phyloP scores from a whole-genome alignment of 1,284 basidiomycete species.

The Moesziomyces globuligerus region DNA sequence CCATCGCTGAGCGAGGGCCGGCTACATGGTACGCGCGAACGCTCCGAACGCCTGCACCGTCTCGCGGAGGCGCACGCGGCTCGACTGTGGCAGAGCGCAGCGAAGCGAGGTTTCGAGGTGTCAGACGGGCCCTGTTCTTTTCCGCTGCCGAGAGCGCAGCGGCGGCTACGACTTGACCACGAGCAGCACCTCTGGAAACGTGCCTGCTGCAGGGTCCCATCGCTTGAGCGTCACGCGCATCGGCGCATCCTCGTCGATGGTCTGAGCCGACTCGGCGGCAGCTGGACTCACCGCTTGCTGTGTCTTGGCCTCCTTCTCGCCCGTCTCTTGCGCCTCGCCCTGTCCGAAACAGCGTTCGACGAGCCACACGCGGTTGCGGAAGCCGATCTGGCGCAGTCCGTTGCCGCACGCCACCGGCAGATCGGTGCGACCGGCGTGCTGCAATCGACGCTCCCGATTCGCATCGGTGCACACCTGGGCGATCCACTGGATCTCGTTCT shows the following conservation, averaged over 20 bases:
- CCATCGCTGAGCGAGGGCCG: too few species aligned
- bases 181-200: constrained; percentile 57
- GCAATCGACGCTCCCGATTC: constrained; percentile 32
- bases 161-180: constrained; percentile 48
- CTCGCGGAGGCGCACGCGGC: constrained; percentile 21
- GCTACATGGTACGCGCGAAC: constrained; percentile 29
- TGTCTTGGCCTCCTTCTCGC: constrained; percentile 3
- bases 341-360: constrained; percentile 34
- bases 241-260: constrained; percentile 14
- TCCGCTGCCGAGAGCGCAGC: background rate
- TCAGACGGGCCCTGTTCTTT: constrained; percentile 15
- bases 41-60: constrained; percentile 43
- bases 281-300: constrained; percentile 28
- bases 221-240: constrained; percentile 35
- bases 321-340: background rate
- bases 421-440: background rate
- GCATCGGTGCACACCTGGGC: constrained; percentile 41
- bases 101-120: constrained; percentile 1
- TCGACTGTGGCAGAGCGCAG: background rate
- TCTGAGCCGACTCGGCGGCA: background rate
- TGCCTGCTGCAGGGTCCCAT: constrained; percentile 56
- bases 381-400: constrained; percentile 57
- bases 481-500: constrained; percentile 40
- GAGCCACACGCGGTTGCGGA: constrained; percentile 63
- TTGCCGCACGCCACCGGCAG: constrained; percentile 11